Evolutionary conservation across 2,329 filamentous ascomycete species (phyloP).

Genomic region (Cladosporium sp.): DNA sequence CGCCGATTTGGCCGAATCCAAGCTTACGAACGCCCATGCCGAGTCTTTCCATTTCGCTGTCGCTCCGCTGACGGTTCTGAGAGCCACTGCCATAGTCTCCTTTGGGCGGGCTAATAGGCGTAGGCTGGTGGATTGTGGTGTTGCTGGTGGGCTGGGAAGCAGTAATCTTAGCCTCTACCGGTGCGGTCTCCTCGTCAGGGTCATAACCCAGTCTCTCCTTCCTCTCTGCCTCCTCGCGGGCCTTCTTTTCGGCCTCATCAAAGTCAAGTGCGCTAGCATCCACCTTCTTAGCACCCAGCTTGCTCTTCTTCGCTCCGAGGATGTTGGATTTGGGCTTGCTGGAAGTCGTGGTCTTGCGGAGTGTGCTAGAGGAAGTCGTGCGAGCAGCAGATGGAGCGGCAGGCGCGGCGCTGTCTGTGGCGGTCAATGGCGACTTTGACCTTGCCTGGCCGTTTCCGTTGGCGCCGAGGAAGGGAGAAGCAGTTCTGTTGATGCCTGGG

Average conservation of each 20-base stretch:
- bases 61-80: slow-evolving; percentile 46
- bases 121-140: slow-evolving; percentile 65
- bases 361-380: slow-evolving; percentile 71
- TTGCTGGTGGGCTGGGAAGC: slow-evolving; percentile 44
- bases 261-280: slow-evolving; percentile 75
- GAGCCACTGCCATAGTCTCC: slow-evolving; percentile 59
- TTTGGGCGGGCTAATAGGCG: slow-evolving; percentile 64
- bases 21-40: slow-evolving; percentile 84
- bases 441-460: slow-evolving; percentile 63
- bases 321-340: slow-evolving; percentile 60
- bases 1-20: slow-evolving; percentile 81
- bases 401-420: slow-evolving; percentile 52
- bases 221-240: slow-evolving; percentile 93
- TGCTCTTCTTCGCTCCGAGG: slow-evolving; percentile 67
- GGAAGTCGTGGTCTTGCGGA: slow-evolving; percentile 65
- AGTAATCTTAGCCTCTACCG: slow-evolving; percentile 36
- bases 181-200: slow-evolving; percentile 72
- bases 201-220: slow-evolving; percentile 95
- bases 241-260: slow-evolving; percentile 93
- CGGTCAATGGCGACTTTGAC: slow-evolving; percentile 72
- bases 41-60: slow-evolving; percentile 78
- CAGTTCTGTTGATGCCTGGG: slow-evolving; percentile 73
- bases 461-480: slow-evolving; percentile 79
- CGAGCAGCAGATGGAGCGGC: slow-evolving; percentile 61
- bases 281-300: slow-evolving; percentile 67